Base-by-base conservation (phyloP, 2,329 filamentous ascomycete genomes). In the Aureobasidium pullulans region DNA sequence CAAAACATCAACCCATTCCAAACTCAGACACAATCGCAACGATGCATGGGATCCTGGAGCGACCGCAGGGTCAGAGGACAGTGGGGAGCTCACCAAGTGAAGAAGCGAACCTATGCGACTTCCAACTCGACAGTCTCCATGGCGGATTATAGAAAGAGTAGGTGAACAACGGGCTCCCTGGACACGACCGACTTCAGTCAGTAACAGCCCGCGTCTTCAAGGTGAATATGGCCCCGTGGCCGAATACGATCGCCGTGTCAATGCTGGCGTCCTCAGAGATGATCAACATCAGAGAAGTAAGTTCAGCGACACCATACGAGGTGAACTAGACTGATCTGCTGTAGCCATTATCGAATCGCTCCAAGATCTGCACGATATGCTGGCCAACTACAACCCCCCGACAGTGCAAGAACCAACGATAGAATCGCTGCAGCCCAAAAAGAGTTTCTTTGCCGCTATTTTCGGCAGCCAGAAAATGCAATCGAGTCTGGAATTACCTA, bases 281-380 rank as follows among this genome's bases (percentile, higher is more conserved):
- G 94, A 99, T 71, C 85, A 90, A 64, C 89, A 96, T 74, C 94
- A 99, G 73, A 80, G 94, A 80, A 86, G 89, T 91, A 76, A 66
- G 77, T 63, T 50, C 47, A 11, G 10, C 4, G 1, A 6, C 15
- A 46, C 47, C 8, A 36, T 15, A n/a, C 9, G 11, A n/a, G 8
- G 3, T 5, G n/a, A 19, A n/a, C 15, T 42, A 19, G n/a, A 19
- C 54, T 66, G 60, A 65, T 59, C 57, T 56, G 31, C 31, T 56
- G 42, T 62, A 92, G 90, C 86, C 43, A 93, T 99, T 66, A 92
- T 99, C 66, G 84, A 94, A 70, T 89, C 84, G 68, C 80, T 99
- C 6, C 90, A 99, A 74, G 86, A 92, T 70, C 84, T 99, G 11
- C 89, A 96, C 74, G 84, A 95, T 62, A 89, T 90, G 69, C 81